Percentiles rank a stretch among this genome's conserved stretches.
These are phyloP conservation scores for Alternaria arborescens DNA, from an alignment of 2,329 filamentous ascomycete genomes.

Conservation along the genomic window DNA sequence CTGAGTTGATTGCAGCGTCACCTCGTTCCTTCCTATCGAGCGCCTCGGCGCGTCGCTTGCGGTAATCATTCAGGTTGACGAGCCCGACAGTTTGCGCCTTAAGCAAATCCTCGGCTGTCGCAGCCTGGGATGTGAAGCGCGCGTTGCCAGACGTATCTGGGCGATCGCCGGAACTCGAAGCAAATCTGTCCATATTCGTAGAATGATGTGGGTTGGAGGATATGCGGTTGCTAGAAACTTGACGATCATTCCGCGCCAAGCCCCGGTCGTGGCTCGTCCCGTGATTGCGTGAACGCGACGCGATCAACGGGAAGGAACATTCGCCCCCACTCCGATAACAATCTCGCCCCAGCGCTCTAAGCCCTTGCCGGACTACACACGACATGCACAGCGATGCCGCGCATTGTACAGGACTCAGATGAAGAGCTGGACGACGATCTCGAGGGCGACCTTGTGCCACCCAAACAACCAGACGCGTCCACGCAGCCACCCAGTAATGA, in stretches of 20 bases:
- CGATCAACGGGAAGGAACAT: slow-evolving; percentile 15
- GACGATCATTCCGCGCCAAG: too few species aligned
- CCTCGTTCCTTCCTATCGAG: slow-evolving; percentile 89
- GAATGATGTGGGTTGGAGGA: not conserved
- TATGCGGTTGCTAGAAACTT: too few species aligned
- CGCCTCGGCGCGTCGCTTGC: slow-evolving; percentile 94
- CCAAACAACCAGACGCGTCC: slow-evolving; percentile 27
- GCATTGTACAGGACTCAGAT: slow-evolving; percentile 50
- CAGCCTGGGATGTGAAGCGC: slow-evolving; percentile 78
- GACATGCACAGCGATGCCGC: slow-evolving; percentile 27
- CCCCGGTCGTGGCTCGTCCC: slow-evolving; percentile 17
- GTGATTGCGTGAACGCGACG: slow-evolving; percentile 34
- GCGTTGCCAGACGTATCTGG: slow-evolving; percentile 49
- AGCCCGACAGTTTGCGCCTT: slow-evolving; percentile 90
- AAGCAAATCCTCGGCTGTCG: slow-evolving; percentile 80
- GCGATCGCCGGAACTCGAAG: slow-evolving; percentile 27
- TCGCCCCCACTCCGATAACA: not conserved
- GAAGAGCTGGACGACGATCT: slow-evolving; percentile 48
- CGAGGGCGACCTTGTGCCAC: slow-evolving; percentile 19
- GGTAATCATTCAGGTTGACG: slow-evolving; percentile 90
- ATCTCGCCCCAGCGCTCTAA: not conserved
- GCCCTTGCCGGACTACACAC: not conserved
- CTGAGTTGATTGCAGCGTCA: slow-evolving; percentile 68
- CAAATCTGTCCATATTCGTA: slow-evolving; percentile 42
- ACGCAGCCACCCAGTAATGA: slow-evolving; percentile 15